Evolutionary conservation across 495 filamentous ascomycete species (phyloP).

Genomic region (Hypoxylon lenormandii): DNA sequence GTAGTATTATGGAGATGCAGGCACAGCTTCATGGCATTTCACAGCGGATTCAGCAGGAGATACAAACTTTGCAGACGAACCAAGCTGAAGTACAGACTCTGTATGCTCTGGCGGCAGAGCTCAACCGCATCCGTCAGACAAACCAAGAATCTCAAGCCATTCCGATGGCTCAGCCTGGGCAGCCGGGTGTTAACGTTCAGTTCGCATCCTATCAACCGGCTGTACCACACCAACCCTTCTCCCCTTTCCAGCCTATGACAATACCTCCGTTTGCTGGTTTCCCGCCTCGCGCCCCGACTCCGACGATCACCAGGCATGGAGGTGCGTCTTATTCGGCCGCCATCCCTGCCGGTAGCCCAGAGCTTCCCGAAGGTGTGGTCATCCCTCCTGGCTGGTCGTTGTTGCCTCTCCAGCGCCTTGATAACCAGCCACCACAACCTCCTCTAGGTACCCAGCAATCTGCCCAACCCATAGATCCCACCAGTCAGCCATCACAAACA

Average conservation of each 20-base stretch:
- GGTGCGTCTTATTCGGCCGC: constrained; percentile 57
- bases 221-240: constrained; percentile 36
- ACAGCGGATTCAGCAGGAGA: constrained; percentile 73
- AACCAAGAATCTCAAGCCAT: constrained; percentile 36
- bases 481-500: constrained; percentile 28
- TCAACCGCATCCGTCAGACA: constrained; percentile 54
- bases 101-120: constrained; percentile 58
- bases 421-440: constrained; percentile 50
- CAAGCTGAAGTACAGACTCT: constrained; percentile 71
- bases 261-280: constrained; percentile 26
- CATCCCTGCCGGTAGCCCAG: constrained; percentile 72
- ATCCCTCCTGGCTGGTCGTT: constrained; percentile 83
- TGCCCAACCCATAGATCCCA: constrained; percentile 13
- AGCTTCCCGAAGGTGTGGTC: constrained; percentile 76
- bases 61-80: constrained; percentile 47
- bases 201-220: constrained; percentile 32
- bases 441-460: constrained; percentile 33
- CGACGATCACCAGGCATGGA: constrained; percentile 60
- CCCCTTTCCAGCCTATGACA: constrained; percentile 39
- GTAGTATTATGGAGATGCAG: constrained; percentile 58
- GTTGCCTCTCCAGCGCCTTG: constrained; percentile 71
- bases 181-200: constrained; percentile 34
- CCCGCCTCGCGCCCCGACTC: constrained; percentile 45
- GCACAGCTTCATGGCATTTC: constrained; percentile 72
- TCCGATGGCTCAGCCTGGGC: constrained; percentile 42